Percentiles rank a stretch among this genome's conserved stretches.
Evolutionary conservation across 2,329 filamentous ascomycete genomes (phyloP).

Genomic region (Pyrenochaeta sp.): DNA sequence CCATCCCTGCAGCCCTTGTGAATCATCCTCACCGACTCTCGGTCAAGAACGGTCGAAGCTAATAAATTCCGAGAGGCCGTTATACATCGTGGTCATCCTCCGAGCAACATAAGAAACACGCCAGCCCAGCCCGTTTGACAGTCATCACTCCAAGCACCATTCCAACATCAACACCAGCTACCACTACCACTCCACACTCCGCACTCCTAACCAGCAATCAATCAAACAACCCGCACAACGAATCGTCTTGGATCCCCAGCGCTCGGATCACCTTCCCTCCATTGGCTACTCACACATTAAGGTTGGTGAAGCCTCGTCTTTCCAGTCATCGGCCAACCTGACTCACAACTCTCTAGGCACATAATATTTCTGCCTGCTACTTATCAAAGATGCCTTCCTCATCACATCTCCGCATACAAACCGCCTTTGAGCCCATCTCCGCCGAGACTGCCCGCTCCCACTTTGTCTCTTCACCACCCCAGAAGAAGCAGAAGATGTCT

Average conservation of each 20-base stretch:
- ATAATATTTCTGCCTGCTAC: conserved; percentile 40
- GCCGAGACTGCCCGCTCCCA: conserved; percentile 54
- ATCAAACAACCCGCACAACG: conserved; percentile 9
- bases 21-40: conserved; percentile 36
- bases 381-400: conserved; percentile 55
- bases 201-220: conserved; percentile 5
- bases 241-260: conserved; percentile 12
- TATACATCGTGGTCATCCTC: conserved; percentile 37
- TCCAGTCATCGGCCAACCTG: conserved; percentile 55
- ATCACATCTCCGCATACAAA: conserved; percentile 56
- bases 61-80: conserved; percentile 36
- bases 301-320: conserved; percentile 40
- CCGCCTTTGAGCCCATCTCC: conserved; percentile 54
- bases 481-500: conserved; percentile 85
- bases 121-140: conserved; percentile 24
- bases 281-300: conserved; percentile 42
- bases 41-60: conserved; percentile 37
- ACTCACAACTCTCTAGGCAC: conserved; percentile 55
- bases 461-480: conserved; percentile 52
- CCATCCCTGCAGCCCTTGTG: conserved; percentile 26
- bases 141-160: too few species aligned
- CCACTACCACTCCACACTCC: conserved; percentile 8
- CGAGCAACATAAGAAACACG: conserved; percentile 44
- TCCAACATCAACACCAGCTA: too few species aligned
- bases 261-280: conserved; percentile 44